Percentiles rank a stretch among this genome's conserved stretches.
These are phyloP conservation scores for Fusarium heterosporum DNA, from an alignment of 2,329 filamentous ascomycete genomes.

Conservation along the genomic window DNA sequence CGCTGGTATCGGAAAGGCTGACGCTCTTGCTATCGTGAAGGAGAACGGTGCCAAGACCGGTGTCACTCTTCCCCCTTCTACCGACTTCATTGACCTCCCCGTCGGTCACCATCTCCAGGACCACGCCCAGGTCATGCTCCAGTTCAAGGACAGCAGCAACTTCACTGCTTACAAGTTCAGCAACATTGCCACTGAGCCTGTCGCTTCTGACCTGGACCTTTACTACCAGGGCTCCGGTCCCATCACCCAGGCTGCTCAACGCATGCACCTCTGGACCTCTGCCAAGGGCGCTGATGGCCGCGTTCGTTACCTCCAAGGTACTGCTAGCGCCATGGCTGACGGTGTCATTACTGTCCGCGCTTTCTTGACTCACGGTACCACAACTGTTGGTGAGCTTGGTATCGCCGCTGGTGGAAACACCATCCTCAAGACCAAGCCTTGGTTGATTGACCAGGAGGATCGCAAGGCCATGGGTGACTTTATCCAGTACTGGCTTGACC, in stretches of 20 bases:
- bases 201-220: slow-evolving; percentile 39
- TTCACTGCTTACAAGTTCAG: slow-evolving; percentile 46
- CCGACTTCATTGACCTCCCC: slow-evolving; percentile 66
- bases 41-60: slow-evolving; percentile 55
- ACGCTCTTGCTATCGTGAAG: slow-evolving; percentile 66
- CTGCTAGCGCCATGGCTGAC: slow-evolving; percentile 42
- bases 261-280: slow-evolving; percentile 47
- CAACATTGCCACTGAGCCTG: slow-evolving; percentile 28
- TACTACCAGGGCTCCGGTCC: slow-evolving; percentile 45
- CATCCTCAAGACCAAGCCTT: slow-evolving; percentile 46
- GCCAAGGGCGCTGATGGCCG: slow-evolving; percentile 42
- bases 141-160: slow-evolving; percentile 43
- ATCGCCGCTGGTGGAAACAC: slow-evolving; percentile 44
- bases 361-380: slow-evolving; percentile 45
- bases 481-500: slow-evolving; percentile 44
- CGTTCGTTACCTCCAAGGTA: slow-evolving; percentile 42
- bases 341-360: slow-evolving; percentile 42
- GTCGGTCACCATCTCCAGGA: slow-evolving; percentile 70
- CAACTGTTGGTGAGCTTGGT: slow-evolving; percentile 42
- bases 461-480: slow-evolving; percentile 44
- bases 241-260: slow-evolving; percentile 46
- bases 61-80: slow-evolving; percentile 62
- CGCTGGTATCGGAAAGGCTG: slow-evolving; percentile 70
- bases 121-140: slow-evolving; percentile 57
- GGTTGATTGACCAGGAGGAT: slow-evolving; percentile 44